Conservation (phyloP, 1,284 basidiomycete genomes). For the Cerrena zonata region DNA sequence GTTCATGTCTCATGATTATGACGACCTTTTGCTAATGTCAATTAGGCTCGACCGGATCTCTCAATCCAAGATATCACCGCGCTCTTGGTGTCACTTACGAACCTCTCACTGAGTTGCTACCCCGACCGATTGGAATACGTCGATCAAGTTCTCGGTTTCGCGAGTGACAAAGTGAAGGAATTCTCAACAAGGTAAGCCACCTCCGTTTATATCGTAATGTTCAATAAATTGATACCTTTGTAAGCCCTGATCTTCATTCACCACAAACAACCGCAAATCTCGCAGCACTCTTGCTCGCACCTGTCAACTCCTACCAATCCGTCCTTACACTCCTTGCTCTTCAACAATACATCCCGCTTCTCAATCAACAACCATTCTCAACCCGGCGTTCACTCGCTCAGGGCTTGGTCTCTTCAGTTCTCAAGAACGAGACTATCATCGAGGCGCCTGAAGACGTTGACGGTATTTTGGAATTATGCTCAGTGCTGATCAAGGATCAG, state of each 20-base stretch:
- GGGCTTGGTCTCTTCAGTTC: constrained; percentile 83
- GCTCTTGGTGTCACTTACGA: constrained; percentile 85
- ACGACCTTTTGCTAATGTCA: not conserved
- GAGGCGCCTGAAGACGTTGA: constrained; percentile 87
- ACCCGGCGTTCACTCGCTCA: constrained; percentile 87
- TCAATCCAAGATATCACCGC: constrained; percentile 94
- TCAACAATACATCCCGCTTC: constrained; percentile 78
- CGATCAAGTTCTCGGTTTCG: constrained; percentile 86
- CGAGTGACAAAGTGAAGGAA: constrained; percentile 79
- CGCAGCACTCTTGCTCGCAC: constrained; percentile 82
- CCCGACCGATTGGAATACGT: constrained; percentile 93
- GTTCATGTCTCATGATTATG: not conserved
- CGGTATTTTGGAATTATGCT: constrained; percentile 84
- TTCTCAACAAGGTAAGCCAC: constrained; percentile 65
- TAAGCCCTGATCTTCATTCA: constrained; percentile 80
- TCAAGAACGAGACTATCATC: constrained; percentile 91
- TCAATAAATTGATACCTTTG: constrained; percentile 9
- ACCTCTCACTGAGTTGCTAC: constrained; percentile 90
- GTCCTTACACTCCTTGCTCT: constrained; percentile 90
- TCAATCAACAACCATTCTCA: constrained; percentile 79
- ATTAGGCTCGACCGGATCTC: constrained; percentile 87
- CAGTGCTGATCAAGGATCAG: constrained; percentile 86
- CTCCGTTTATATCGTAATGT: constrained; percentile 1
- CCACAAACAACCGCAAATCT: constrained; percentile 83
- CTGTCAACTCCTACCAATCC: constrained; percentile 90